Base-by-base conservation (phyloP, 805 yeast species). In the Zygosaccharomyces bisporus region DNA sequence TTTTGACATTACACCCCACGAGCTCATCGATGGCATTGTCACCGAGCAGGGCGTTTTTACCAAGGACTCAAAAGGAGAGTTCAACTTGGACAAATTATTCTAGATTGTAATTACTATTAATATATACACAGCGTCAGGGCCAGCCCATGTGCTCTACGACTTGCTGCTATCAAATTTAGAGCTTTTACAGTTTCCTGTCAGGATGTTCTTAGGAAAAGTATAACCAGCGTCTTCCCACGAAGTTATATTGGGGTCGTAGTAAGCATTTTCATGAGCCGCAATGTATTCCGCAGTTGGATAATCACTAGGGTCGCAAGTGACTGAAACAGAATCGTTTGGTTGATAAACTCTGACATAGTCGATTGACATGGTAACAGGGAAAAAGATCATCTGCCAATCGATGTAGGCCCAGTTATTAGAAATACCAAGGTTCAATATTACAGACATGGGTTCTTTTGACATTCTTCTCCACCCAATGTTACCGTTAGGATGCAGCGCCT, bases 301-400 rank as follows among this genome's bases (percentile, higher is more conserved):
- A 59, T 78, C 95, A 0, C 57, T 68, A 0, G 99, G 98, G 60
- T 90, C 97, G 69, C 98, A 91, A 0, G 93, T 83, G 17, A 83
- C 44, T 39, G 78, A 75, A 23, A 73, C 64, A 7, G 72, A 66
- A 55, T 77, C 80, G 29, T 70, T 59, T 2, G 96, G 96, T 69
- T 91, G 99, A 66, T 93, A 91, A n/a, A 91, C 60, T 56, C 99
- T 79, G 24, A 91, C 95, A 57, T 84, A 86, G 64, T 91, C 97
- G 35, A 91, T 69, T 45, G 78, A 71, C 80, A 90, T 71, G 1
- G 77, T 73, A 9, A 76, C 77, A 2, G 99, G 99, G 76, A 91
- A 91, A 37, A 68, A 67, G 47, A 90, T 70, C 4, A 80, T 71
- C 34, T 80, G 79, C 96, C 96, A 91, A 67, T 89, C 91, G 49